These are phyloP conservation scores for Rhazya stricta DNA, from an alignment of 257 asterid species.

Conservation along the genomic window DNA sequence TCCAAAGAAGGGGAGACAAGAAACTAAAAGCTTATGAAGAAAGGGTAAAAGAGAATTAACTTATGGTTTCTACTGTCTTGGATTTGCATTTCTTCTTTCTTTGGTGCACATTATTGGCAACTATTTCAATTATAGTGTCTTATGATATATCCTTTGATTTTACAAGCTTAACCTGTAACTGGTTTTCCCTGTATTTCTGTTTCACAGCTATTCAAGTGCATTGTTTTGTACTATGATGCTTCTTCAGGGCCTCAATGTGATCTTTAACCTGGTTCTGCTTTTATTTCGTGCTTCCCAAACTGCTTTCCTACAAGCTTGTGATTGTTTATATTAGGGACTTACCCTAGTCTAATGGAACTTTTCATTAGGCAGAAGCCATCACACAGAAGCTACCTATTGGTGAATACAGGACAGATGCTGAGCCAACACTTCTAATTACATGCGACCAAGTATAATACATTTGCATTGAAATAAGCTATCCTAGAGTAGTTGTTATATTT, in stretches of 20 bases:
- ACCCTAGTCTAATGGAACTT: slow-evolving; percentile 31
- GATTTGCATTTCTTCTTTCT: background rate
- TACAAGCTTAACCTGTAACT: background rate
- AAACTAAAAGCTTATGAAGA: background rate
- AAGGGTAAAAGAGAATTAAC: background rate
- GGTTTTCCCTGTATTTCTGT: background rate
- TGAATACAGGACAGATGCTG: slow-evolving; percentile 53
- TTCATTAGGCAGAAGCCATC: slow-evolving; percentile 73
- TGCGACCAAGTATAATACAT: slow-evolving; percentile 81
- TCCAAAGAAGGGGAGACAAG: background rate
- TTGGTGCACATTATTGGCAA: background rate
- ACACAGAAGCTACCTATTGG: slow-evolving; percentile 51
- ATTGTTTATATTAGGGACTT: slow-evolving; percentile 26
- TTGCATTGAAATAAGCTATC: slow-evolving; percentile 24
- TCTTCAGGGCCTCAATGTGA: background rate
- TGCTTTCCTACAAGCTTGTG: slow-evolving; percentile 21
- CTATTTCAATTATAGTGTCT: background rate
- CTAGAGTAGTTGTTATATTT: slow-evolving; percentile 1
- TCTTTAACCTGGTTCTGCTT: slow-evolving; percentile 5
- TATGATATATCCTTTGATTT: background rate
- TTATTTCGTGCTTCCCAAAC: background rate
- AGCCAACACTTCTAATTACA: slow-evolving; percentile 73
- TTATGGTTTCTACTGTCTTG: background rate
- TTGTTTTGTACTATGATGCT: background rate
- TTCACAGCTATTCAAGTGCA: background rate